Evolutionary conservation across 371 early-diverging fungal species (phyloP).

Genomic region (Circinella minor): DNA sequence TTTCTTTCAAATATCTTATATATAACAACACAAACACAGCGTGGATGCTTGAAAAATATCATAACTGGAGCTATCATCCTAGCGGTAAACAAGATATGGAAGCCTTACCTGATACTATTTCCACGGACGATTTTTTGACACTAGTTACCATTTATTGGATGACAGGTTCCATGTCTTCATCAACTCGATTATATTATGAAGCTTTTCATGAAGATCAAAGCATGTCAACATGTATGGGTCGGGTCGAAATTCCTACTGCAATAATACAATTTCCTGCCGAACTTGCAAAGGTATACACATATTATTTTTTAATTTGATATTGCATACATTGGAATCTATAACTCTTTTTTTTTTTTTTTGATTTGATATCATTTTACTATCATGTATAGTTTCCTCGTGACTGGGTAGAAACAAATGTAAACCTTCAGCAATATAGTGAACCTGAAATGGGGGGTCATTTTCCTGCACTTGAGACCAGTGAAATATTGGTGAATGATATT

Average conservation of each 20-base stretch:
- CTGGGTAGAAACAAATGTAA: constrained; percentile 53
- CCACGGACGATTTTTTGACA: constrained; percentile 58
- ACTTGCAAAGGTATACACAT: constrained; percentile 19
- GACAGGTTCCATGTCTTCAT: constrained; percentile 66
- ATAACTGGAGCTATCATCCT: constrained; percentile 53
- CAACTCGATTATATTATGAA: constrained; percentile 71
- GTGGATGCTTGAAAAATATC: constrained; percentile 73
- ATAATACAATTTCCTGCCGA: constrained; percentile 59
- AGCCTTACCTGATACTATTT: constrained; percentile 49
- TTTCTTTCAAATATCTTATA: no score
- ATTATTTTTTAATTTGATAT: neutral
- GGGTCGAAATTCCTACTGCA: constrained; percentile 57
- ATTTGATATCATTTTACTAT: neutral
- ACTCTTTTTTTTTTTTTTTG: no score
- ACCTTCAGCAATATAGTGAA: constrained; percentile 35
- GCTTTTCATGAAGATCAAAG: constrained; percentile 34
- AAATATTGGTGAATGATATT: constrained; percentile 47
- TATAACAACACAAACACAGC: constrained; percentile 21
- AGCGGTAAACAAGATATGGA: constrained; percentile 30
- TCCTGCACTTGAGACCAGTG: constrained; percentile 65
- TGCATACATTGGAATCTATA: no score
- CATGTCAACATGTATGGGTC: constrained; percentile 27
- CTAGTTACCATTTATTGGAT: constrained; percentile 67
- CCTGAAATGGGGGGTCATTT: constrained; percentile 67
- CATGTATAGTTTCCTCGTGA: constrained; percentile 49